These are phyloP conservation scores for Funneliformis caledonium DNA, from an alignment of 371 early-diverging fungal species.

Conservation along the genomic window DNA sequence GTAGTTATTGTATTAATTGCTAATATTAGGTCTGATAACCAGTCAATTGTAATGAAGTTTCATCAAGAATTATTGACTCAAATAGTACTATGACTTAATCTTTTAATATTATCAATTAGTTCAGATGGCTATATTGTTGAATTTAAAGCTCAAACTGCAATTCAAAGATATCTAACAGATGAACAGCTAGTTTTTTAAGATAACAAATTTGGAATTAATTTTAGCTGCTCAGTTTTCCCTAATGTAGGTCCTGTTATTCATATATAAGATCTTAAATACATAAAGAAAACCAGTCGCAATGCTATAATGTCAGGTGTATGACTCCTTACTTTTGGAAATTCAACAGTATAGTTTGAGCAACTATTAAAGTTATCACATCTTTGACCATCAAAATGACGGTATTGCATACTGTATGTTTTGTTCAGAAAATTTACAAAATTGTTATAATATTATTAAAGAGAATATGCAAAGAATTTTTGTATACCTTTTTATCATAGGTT, in stretches of 20 bases:
- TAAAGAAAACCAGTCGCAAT: not conserved
- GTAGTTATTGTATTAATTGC: not conserved
- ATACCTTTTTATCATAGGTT: slow-evolving; percentile 5
- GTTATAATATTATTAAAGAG: not conserved
- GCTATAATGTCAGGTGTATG: not conserved
- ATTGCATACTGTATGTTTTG: not conserved
- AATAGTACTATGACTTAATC: not conserved
- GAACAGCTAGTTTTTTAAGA: not conserved
- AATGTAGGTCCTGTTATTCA: not conserved
- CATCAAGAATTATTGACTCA: not conserved
- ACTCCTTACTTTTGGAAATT: not conserved
- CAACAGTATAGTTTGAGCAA: not conserved
- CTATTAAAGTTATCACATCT: not conserved
- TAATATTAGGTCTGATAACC: not conserved
- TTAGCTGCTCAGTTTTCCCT: not conserved
- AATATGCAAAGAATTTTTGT: not conserved
- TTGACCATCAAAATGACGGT: too few relatives aligned
- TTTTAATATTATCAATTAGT: not conserved
- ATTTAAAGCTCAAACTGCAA: slow-evolving; percentile 2
- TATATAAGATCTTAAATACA: not conserved
- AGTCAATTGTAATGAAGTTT: not conserved
- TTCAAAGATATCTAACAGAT: not conserved
- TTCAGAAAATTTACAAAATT: not conserved
- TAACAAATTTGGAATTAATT: not conserved
- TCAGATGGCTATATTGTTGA: not conserved